A percentile compares a stretch with the other conserved stretches of the same genome.
Conservation (phyloP, 78 protist species). For the Chrysochromulina tobinii region DNA sequence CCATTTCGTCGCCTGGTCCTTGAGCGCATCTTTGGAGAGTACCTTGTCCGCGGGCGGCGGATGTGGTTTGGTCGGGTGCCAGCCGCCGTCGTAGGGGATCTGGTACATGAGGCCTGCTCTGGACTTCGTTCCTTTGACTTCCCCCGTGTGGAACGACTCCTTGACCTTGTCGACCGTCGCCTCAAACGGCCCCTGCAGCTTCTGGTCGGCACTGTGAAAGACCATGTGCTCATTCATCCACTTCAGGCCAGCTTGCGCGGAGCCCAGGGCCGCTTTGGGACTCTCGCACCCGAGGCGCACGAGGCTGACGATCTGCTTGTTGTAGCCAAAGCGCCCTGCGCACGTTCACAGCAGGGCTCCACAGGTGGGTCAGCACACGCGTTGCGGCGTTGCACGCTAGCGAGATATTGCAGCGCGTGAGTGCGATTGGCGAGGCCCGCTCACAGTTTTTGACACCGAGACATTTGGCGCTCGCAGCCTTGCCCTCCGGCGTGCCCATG, state of each 20-base stretch:
- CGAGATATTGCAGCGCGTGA: no score
- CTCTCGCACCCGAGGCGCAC: neutral
- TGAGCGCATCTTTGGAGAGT: constrained; percentile 19
- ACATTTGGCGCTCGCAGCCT: neutral
- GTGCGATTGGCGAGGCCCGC: no score
- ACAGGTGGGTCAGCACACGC: no score
- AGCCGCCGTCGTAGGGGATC: neutral
- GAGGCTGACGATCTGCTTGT: neutral
- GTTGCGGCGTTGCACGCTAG: no score
- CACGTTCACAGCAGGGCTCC: neutral
- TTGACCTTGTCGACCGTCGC: neutral
- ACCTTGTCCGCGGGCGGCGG: neutral
- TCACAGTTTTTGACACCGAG: no score
- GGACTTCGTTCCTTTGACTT: neutral
- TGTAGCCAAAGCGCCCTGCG: constrained; percentile 44
- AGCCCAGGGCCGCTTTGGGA: neutral
- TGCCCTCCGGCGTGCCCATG: neutral
- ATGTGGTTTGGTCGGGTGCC: neutral
- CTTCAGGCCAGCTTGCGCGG: constrained; percentile 30
- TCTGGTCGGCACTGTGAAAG: neutral
- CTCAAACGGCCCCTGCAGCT: neutral
- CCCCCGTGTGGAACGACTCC: neutral
- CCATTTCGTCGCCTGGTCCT: constrained; percentile 62
- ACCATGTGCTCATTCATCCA: constrained; percentile 30
- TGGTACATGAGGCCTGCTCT: neutral